Conservation (phyloP, 805 yeast species). For the Phaffomyces opuntiae region DNA sequence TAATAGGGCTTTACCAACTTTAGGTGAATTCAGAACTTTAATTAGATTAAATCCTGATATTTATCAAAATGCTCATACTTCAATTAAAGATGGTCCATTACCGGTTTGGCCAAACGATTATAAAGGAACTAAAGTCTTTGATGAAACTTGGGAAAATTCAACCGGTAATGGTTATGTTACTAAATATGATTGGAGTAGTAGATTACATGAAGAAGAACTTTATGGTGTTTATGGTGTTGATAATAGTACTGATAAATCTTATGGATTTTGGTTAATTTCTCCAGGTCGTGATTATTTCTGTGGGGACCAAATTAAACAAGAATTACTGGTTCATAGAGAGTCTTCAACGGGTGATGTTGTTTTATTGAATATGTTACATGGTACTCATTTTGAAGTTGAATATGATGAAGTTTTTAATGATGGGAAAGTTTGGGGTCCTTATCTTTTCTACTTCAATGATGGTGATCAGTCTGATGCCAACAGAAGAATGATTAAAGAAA, state of each 20-base stretch:
- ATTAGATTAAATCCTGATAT: constrained; percentile 2
- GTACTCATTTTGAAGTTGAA: constrained; percentile 4
- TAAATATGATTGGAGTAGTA: constrained; percentile 5
- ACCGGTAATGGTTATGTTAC: constrained; percentile 1
- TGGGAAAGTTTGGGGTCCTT: constrained; percentile 4
- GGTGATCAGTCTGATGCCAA: constrained; percentile 3
- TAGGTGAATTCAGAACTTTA: constrained; percentile 2
- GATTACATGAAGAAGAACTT: constrained; percentile 3
- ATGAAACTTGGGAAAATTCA: constrained; percentile 1
- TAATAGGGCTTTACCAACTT: constrained; percentile 1
- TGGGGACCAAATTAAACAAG: constrained; percentile 4
- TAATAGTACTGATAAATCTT: neutral
- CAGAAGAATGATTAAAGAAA: constrained; percentile 3
- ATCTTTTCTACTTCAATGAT: constrained; percentile 1
- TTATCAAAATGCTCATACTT: constrained; percentile 3
- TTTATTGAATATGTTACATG: constrained; percentile 3
- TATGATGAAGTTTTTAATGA: neutral
- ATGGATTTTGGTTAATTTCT: constrained; percentile 2
- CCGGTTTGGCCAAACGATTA: constrained; percentile 2
- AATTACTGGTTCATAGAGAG: constrained; percentile 2
- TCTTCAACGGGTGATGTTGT: constrained; percentile 4
- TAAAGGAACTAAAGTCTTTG: constrained; percentile 1
- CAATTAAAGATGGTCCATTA: constrained; percentile 1
- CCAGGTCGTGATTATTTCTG: constrained; percentile 4
- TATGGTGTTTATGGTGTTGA: constrained; percentile 4